Base-by-base conservation (phyloP, 176 grass and related monocot species). In the Oryza meyeriana region DNA sequence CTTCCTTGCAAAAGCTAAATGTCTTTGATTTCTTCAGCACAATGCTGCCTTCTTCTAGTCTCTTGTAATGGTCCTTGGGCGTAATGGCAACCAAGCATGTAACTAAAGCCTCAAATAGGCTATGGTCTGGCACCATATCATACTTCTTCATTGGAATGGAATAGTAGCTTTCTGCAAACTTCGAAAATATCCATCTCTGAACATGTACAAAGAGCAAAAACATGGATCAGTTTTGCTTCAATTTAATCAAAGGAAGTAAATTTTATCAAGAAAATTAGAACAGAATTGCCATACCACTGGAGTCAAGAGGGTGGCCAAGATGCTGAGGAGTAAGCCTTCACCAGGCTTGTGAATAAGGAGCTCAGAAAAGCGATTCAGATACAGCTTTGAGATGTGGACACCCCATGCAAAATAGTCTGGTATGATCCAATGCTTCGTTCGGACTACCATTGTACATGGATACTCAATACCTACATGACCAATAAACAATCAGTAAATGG, bases 11-110 rank as follows among this genome's bases (percentile, higher is more conserved):
- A 57, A 91, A 94, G 57, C 3, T 77, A 50, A 94, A 94, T 12
- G 42, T 66, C 35, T 84, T 90, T 16, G 88, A 88, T 24, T 80
- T 91, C 76, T 91, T 91, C 9, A 88, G 35, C 64, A 94, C 6
- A 42, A 94, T 88, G 75, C 86, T 94, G 50, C 86, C 88, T 86
- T 88, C 85, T 18, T 86, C 92, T 57, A 94, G n/a, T 72, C 69
- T 86, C 28, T 88, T 69, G 6, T 91, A 94, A 41, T 84, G 89
- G 25, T 83, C 89, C 41, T 88, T 87, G 0, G 92, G 83, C 18
- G 79, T 34, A 2, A 91, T 72, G 20, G 86, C 88, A 20, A 84
- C 12, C 80, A 89, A 42, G 66, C 88, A 91, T 44, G 75, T 9
- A 17, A 29, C 16, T 16, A 91, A 47, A 9, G 76, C 92, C 14